Base-by-base conservation (phyloP, 352 stramenopile species). In the Globisporangium apiculatum region DNA sequence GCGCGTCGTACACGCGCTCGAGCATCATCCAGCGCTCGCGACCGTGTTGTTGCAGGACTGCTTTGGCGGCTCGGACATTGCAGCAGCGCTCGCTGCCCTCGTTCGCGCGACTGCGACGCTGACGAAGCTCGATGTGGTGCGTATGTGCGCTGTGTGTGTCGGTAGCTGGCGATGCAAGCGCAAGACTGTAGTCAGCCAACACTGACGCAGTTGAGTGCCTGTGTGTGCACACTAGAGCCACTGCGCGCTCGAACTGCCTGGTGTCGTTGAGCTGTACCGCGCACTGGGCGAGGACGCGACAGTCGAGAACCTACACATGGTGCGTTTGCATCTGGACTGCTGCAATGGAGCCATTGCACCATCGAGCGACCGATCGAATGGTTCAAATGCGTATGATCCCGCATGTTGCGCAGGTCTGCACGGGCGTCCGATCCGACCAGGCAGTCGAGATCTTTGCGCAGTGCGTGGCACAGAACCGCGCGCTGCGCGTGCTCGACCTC, bases 341-440 rank as follows among this genome's bases (percentile, higher is more conserved):
- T 17, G 10, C 14, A 8, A 17, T 12, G 8, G 7, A 35, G 7
- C 18, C 24, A 31, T 31, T 31, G 3, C 24, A 31, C 24, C 24
- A 31, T 31, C 24, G 24, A 31, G 24, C 2, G 24, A 31, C 24
- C 24, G 24, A 31, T 31, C 24, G 24, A 31, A 31, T 31, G 24
- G 24, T 31, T 31, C 24, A 31, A 31, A 31, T 31, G 1, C 24
- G 24, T 31, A 31, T 31, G 24, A 31, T 31, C 24, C 24, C 24
- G 24, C 24, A 31, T 31, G 24, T 31, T 31, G 24, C 24, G 24
- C 51, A 89, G 81, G 76, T 73, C 2, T 84, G 79, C 54, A 79
- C 68, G 55, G 73, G 75, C 7, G 67, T 91, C 53, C 88, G 86
- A 48, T 87, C 74, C 2, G 82, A 91, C 56, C 69, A 64, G 38